Evolutionary conservation across 176 grass and related monocot species (phyloP).

Genomic region (Calamus simplicifolius): DNA sequence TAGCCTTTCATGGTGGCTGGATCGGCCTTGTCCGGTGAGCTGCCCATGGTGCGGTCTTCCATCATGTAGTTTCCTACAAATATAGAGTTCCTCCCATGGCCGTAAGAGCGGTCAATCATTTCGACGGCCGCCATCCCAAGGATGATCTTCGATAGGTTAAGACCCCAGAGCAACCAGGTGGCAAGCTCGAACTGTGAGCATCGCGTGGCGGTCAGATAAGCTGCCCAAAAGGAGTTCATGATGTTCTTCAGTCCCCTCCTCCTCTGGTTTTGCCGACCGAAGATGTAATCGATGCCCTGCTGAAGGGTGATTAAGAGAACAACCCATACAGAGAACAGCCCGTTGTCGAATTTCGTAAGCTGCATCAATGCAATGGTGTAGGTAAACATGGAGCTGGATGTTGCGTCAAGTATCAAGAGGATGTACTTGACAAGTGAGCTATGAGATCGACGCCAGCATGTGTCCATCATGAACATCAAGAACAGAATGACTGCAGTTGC

Average conservation of each 20-base stretch:
- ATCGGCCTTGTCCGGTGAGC: neutral
- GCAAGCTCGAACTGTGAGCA: slow-evolving; percentile 23
- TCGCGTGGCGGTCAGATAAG: slow-evolving; percentile 28
- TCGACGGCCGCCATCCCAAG: slow-evolving; percentile 40
- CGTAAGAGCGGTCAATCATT: slow-evolving; percentile 22
- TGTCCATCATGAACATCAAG: no score
- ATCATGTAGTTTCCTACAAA: slow-evolving; percentile 54
- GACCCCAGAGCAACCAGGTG: slow-evolving; percentile 36
- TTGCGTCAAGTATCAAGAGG: no score
- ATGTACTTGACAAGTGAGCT: no score
- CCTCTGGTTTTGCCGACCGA: neutral
- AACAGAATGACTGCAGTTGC: no score
- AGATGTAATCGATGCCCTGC: slow-evolving; percentile 30
- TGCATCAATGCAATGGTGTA: slow-evolving; percentile 33
- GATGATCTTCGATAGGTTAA: slow-evolving; percentile 41
- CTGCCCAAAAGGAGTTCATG: slow-evolving; percentile 34
- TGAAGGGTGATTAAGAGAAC: slow-evolving; percentile 37
- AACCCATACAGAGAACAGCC: slow-evolving; percentile 34
- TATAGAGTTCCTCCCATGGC: slow-evolving; percentile 13
- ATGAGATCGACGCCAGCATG: no score
- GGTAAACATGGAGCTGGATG: neutral
- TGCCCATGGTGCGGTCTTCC: slow-evolving; percentile 13
- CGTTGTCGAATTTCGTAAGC: neutral
- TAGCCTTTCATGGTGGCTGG: slow-evolving; percentile 29
- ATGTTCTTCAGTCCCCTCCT: slow-evolving; percentile 24